Conservation (phyloP, 2,329 filamentous ascomycete genomes). For the Akanthomyces lecanii region DNA sequence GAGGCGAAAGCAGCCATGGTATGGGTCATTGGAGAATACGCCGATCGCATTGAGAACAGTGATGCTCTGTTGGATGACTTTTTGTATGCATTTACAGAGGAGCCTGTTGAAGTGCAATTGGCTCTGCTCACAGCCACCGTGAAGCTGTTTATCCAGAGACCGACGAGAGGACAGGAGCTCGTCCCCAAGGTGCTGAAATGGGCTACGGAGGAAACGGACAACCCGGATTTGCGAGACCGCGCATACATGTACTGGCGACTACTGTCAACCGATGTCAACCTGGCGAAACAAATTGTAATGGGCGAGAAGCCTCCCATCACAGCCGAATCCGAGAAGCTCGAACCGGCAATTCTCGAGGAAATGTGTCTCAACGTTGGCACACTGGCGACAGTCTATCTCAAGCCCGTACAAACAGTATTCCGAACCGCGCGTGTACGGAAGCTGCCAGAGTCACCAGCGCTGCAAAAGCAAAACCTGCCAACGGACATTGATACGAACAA, state of each 20-base stretch:
- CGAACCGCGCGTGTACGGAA: conserved; percentile 77
- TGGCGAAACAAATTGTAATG: conserved; percentile 89
- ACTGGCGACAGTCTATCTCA: conserved; percentile 93
- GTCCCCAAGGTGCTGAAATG: conserved; percentile 95
- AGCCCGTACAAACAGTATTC: conserved; percentile 96
- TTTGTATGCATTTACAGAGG: conserved; percentile 86
- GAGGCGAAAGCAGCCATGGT: conserved; percentile 99
- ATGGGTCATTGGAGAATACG: conserved; percentile 98
- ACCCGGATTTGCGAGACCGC: conserved; percentile 89
- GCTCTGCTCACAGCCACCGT: conserved; percentile 93
- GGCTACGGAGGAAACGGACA: conserved; percentile 99
- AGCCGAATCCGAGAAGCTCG: conserved; percentile 90
- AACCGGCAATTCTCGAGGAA: conserved; percentile 86
- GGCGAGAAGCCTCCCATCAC: conserved; percentile 95
- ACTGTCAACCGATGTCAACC: conserved; percentile 83
- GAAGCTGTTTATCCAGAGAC: conserved; percentile 95
- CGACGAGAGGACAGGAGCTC: conserved; percentile 87
- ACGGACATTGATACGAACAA: conserved; percentile 53
- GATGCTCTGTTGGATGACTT: conserved; percentile 94
- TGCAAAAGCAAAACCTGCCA: conserved; percentile 68
- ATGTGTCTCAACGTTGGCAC: conserved; percentile 97
- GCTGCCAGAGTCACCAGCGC: conserved; percentile 75
- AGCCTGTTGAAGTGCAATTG: conserved; percentile 92
- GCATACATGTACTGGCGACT: conserved; percentile 99
- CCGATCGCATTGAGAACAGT: conserved; percentile 94